phyloP scores from a whole-genome alignment of 805 yeast species.

The Monosporozyma siamensis region DNA sequence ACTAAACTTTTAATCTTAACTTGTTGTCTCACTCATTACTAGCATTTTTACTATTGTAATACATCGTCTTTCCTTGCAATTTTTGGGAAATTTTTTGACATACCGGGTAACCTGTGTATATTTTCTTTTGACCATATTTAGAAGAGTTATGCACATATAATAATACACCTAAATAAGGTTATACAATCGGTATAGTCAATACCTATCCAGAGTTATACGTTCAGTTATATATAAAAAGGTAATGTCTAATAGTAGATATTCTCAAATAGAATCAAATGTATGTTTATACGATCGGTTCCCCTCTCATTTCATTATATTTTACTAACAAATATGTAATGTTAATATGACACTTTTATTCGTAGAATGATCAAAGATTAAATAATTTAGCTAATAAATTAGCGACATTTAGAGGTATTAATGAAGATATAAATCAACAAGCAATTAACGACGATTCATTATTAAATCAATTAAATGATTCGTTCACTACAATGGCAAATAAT shows the following conservation, averaged over 20 bases:
- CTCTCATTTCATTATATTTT: no score
- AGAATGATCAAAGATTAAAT: slow-evolving; percentile 57
- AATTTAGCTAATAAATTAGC: slow-evolving; percentile 57
- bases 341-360: slow-evolving; percentile 3
- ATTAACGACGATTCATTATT: slow-evolving; percentile 40
- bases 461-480: slow-evolving; percentile 39
- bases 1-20: background rate
- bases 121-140: no score
- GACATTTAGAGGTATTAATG: slow-evolving; percentile 53
- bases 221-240: no score
- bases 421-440: slow-evolving; percentile 59
- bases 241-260: slow-evolving; percentile 28
- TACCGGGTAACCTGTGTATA: no score
- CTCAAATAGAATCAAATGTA: slow-evolving; percentile 23
- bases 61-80: no score
- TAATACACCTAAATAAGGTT: no score
- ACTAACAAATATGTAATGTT: background rate
- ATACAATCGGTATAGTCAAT: no score
- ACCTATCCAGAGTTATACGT: no score
- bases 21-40: background rate
- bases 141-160: no score
- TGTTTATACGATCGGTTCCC: no score
- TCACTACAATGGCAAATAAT: slow-evolving; percentile 39
- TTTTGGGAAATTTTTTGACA: no score
- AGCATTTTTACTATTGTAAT: background rate